phyloP scores from a whole-genome alignment of 768 basidiomycete genomes.

The Lactifluus hygrophoroides region DNA sequence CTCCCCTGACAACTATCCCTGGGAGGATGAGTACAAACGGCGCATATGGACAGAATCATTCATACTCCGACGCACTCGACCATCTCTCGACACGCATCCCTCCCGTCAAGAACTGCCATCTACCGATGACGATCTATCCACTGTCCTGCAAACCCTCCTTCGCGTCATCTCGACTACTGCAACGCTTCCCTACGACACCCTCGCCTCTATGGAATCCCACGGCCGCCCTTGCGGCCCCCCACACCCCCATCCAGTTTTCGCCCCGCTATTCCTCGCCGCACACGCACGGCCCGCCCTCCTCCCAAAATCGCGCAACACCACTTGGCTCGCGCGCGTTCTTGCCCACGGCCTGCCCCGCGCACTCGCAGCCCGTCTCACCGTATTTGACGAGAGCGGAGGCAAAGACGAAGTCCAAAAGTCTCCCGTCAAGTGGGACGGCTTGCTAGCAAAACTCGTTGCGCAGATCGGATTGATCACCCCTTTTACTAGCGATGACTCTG shows the following conservation, averaged over 20 bases:
- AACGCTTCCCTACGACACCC: conserved; percentile 25
- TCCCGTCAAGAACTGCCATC: neutral
- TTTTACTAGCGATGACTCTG: neutral
- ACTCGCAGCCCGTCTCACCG: conserved; percentile 17
- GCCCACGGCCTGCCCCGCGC: conserved; percentile 29
- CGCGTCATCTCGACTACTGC: conserved; percentile 28
- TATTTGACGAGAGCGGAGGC: conserved; percentile 24
- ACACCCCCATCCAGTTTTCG: conserved; percentile 24
- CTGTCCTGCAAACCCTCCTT: conserved; percentile 28
- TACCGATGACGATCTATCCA: conserved; percentile 15
- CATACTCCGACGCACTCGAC: conserved; percentile 16
- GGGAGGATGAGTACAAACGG: conserved; percentile 23
- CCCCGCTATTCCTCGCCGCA: conserved; percentile 28
- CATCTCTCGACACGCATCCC: neutral
- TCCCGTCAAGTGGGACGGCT: conserved; percentile 27
- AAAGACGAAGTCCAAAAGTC: conserved; percentile 18
- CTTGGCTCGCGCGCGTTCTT: conserved; percentile 30
- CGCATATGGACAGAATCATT: conserved; percentile 25
- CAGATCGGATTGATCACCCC: conserved; percentile 34
- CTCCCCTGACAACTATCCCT: conserved; percentile 6
- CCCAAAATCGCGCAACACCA: conserved; percentile 26
- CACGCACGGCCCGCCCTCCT: conserved; percentile 13
- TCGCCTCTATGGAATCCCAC: conserved; percentile 12
- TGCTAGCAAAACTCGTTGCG: conserved; percentile 34
- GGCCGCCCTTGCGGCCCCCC: neutral